Base-by-base conservation (phyloP, 768 basidiomycete species). In the Sutorius australiensis region DNA sequence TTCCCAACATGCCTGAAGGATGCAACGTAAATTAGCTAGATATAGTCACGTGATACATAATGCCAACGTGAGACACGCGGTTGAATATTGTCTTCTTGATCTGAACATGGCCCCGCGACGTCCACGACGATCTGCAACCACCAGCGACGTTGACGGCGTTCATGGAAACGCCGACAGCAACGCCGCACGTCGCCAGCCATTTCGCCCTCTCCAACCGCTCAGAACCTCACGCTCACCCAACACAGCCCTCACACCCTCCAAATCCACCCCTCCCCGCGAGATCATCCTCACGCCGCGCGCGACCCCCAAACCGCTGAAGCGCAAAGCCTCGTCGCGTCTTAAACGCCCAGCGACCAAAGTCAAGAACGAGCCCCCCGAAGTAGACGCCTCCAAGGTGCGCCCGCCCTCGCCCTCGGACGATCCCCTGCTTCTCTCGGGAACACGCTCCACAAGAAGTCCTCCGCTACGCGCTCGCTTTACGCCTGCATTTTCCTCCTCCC, bases 371-470 rank as follows among this genome's bases (percentile, higher is more conserved):
- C 77, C 80, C 5, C 87, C 87, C 0, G 79, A 80, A 16, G 73
- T 88, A 56, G 80, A 87, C 60, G 68, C 86, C 28, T 75, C 65
- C 44, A 73, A 63, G 13, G 83, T 82, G 60, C 82, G 85, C 8
- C 89, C 89, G 1, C 75, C 86, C 0, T 87, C 86, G 48, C 89
- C 89, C 3, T 80, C 80, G 1, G 89, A 91, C 34, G 89, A 91
- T 60, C 89, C 89, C 0, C 66, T 91, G 0, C 71, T 91, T 2
- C 73, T 91, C 28, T 77, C 75, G 41, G 81, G 61, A 3, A 49
- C 76, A 3, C 72, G 73, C 11, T 61, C 72, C n/a, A 62, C 70
- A 40, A 24, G 52, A 53, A 55, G 55, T 50, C 42, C 59, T 33
- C 58, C 68, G 11, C 34, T 62, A 8, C 56, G 71, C 43, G 57